A percentile compares a stretch with the other conserved stretches of the same genome.
Conservation (phyloP, 208 protist genomes). For the Porcisia deanei region DNA sequence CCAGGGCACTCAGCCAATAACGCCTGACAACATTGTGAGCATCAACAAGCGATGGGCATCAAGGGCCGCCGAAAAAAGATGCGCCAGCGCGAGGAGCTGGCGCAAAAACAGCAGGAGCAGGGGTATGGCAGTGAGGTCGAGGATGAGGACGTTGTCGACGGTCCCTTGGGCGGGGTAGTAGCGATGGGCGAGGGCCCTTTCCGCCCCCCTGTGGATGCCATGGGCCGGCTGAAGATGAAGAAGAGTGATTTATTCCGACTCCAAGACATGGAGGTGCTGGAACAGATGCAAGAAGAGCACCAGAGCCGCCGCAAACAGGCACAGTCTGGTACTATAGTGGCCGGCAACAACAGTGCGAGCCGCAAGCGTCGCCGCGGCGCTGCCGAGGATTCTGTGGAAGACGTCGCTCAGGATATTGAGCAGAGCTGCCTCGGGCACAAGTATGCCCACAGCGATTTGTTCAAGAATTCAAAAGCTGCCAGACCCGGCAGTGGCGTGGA, state of each 20-base stretch:
- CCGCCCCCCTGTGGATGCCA: conserved; percentile 46
- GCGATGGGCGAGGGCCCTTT: conserved; percentile 50
- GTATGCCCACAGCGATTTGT: conserved; percentile 25
- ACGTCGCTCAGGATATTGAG: conserved; percentile 34
- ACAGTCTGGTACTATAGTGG: conserved; percentile 16
- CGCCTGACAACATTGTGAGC: background rate
- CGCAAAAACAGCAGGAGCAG: conserved; percentile 18
- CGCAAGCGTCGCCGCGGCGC: conserved; percentile 21
- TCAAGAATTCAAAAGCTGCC: conserved; percentile 8
- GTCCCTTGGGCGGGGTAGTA: conserved; percentile 13
- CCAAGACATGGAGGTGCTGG: conserved; percentile 80
- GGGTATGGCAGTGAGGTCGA: conserved; percentile 9
- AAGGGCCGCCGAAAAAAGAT: conserved; percentile 78
- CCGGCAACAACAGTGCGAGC: background rate
- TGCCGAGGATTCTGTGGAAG: conserved; percentile 18
- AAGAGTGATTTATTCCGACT: conserved; percentile 86
- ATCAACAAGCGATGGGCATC: conserved; percentile 64
- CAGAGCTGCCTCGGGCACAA: conserved; percentile 47
- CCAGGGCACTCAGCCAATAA: background rate
- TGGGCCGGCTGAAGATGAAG: conserved; percentile 69
- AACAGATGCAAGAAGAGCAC: conserved; percentile 80
- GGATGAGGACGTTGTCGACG: conserved; percentile 11
- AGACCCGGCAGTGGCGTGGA: background rate
- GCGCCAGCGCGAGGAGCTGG: conserved; percentile 53
- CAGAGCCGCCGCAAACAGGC: conserved; percentile 38